Evolutionary conservation across 108 stramenopile species (phyloP).

Genomic region (Nannochloropsis gaditana): DNA sequence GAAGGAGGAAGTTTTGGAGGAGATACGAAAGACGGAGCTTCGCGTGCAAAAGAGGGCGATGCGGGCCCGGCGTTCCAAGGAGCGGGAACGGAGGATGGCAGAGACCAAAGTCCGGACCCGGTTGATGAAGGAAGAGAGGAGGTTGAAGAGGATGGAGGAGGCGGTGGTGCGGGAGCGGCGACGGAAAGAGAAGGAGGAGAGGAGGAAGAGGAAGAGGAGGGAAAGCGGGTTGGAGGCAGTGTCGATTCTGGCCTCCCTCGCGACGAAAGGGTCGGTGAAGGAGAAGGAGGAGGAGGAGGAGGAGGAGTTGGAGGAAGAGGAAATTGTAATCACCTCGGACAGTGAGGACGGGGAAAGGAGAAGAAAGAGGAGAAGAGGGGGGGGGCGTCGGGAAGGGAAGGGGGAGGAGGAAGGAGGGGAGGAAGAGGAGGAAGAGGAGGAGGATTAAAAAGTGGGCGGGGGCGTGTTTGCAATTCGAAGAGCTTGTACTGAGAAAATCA

Average conservation of each 20-base stretch:
- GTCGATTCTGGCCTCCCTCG: not conserved
- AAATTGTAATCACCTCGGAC: not conserved
- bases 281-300: not conserved
- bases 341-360: not conserved
- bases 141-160: not conserved
- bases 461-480: too few relatives aligned
- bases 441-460: not conserved
- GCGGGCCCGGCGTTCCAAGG: not conserved
- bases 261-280: not conserved
- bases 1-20: not conserved
- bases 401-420: not conserved
- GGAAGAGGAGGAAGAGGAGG: constrained; percentile 9
- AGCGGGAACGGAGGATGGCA: not conserved
- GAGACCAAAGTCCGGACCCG: not conserved
- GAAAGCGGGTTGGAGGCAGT: constrained; percentile 19
- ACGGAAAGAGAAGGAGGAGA: not conserved
- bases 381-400: not conserved
- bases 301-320: not conserved
- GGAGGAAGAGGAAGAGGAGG: not conserved
- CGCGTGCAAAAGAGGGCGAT: not conserved
- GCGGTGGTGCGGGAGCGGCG: not conserved
- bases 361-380: too few relatives aligned
- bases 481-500: too few relatives aligned
- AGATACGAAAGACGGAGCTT: not conserved
- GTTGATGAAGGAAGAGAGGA: not conserved